These are phyloP conservation scores for Diplodia scrobiculata DNA, from an alignment of 2,329 filamentous ascomycete species.

Conservation along the genomic window DNA sequence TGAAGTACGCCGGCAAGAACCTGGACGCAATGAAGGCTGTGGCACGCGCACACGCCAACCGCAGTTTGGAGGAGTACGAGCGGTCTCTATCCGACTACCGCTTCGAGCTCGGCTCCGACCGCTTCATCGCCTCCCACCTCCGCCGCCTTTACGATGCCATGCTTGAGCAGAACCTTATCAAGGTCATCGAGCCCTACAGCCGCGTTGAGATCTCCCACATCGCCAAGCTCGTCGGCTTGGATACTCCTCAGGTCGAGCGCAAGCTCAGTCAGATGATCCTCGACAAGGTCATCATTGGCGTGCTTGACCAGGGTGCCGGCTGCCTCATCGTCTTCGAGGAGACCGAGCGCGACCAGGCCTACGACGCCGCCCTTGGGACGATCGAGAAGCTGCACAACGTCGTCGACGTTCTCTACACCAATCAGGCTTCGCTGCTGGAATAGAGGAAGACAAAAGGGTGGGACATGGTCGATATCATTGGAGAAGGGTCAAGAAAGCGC, in stretches of 20 bases:
- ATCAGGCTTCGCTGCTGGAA: slow-evolving; percentile 94
- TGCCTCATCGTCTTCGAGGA: slow-evolving; percentile 98
- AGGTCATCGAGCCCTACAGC: slow-evolving; percentile 98
- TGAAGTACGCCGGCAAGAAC: slow-evolving; percentile 93
- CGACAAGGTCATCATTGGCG: slow-evolving; percentile 97
- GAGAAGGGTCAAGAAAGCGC: neutral
- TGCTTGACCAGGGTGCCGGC: slow-evolving; percentile 94
- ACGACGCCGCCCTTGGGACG: slow-evolving; percentile 89
- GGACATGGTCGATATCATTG: neutral
- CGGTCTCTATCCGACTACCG: slow-evolving; percentile 85
- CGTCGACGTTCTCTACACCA: slow-evolving; percentile 95
- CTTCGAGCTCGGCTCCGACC: slow-evolving; percentile 89
- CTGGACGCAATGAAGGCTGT: slow-evolving; percentile 99
- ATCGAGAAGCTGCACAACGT: slow-evolving; percentile 97
- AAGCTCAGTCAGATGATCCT: slow-evolving; percentile 99
- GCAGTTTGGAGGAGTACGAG: slow-evolving; percentile 96
- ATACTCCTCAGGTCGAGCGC: slow-evolving; percentile 94
- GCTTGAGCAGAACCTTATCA: slow-evolving; percentile 99
- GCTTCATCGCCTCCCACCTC: slow-evolving; percentile 96
- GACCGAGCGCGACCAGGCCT: slow-evolving; percentile 86
- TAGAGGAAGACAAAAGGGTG: slow-evolving; percentile 49
- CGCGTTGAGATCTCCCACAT: slow-evolving; percentile 96
- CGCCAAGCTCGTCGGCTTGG: slow-evolving; percentile 94
- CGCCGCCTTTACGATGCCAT: slow-evolving; percentile 96
- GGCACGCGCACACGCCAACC: slow-evolving; percentile 90